Evolutionary conservation across 306 rosid species (phyloP).

Genomic region (Datisca glomerata): DNA sequence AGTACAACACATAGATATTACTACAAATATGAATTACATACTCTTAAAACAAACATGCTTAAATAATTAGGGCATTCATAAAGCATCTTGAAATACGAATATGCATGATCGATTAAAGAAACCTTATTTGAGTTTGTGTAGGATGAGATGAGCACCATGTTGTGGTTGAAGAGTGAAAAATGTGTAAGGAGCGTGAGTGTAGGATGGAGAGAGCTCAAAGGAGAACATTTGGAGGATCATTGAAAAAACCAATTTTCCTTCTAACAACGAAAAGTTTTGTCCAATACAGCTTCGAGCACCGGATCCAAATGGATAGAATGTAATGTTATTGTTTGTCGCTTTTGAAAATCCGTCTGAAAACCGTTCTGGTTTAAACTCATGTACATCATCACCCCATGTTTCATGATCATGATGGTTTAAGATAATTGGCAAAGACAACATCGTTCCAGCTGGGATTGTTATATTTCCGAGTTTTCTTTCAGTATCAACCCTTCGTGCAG

Average conservation of each 20-base stretch:
- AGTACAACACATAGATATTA: no score
- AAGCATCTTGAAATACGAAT: no score
- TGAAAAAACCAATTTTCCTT: constrained; percentile 34
- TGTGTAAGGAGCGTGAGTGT: constrained; percentile 18
- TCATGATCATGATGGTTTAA: constrained; percentile 31
- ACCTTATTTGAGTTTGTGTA: constrained; percentile 8
- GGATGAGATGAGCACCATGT: constrained; percentile 19
- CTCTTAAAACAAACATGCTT: no score
- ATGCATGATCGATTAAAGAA: no score
- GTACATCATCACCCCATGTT: constrained; percentile 47
- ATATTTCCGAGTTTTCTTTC: constrained; percentile 27
- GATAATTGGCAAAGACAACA: constrained; percentile 11
- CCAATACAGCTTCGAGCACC: constrained; percentile 25
- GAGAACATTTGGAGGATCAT: constrained; percentile 28
- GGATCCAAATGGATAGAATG: constrained; percentile 29
- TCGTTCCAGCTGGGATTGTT: constrained; percentile 27
- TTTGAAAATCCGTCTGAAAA: constrained; percentile 38
- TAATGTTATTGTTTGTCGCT: constrained; percentile 27
- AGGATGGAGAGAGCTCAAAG: constrained; percentile 28
- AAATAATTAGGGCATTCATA: no score
- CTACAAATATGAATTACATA: no score
- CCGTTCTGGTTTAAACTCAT: constrained; percentile 49
- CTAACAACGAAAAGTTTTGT: constrained; percentile 19
- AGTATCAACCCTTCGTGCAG: not conserved
- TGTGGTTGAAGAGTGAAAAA: constrained; percentile 16